Evolutionary conservation across 345 rosid genomes (phyloP), one percentile per base, ranked within the genome.

Genomic region (Dovyalis caffra): DNA sequence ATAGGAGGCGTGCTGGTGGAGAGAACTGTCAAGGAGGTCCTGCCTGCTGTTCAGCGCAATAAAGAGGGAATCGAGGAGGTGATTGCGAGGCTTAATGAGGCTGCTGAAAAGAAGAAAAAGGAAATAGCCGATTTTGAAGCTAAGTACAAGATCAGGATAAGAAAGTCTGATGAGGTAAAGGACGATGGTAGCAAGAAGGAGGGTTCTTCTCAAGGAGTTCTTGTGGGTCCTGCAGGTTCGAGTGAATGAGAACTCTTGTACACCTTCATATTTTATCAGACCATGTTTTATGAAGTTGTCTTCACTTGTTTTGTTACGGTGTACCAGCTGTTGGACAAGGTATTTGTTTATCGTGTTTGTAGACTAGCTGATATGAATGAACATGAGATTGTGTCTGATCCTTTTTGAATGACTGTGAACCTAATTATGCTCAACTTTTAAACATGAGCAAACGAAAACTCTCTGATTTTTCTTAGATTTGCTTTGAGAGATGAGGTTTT

Each of bases 31-130:
- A 90, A 84, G 72, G 98, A 91, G 71, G 97, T 95, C 51, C 89
- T 93, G 75, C 98, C 99, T 6, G 99, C 99, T 43, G 97, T 95
- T 68, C 93, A 86, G 64, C 92, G 94, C 78, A 95, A 95, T 75
- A 95, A 93, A 72, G 97, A 88, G 65, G 99, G 99, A 14, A 92
- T 95, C 9, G 98, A 90, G 82, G 98, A 93, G 82, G 97, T 95
- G n/a, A 87, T 95, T 14, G 72, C 82, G 60, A 87, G 96, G 89
- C 90, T 93, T 47, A 83, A 95, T 8, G 98, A 95, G 83, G 87
- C 98, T 29, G 40, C 93, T 79, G 92, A 88, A 75, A 93, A 84
- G 86, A 91, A 95, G 85, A 93, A 90, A 80, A 91, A 86, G 71
- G 97, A 93, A 63, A 82, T 91, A 53, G 77, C 90, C 0, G 97